These are phyloP conservation scores for Cyphellophora europaea DNA, from an alignment of 2,329 filamentous ascomycete genomes.

Conservation along the genomic window DNA sequence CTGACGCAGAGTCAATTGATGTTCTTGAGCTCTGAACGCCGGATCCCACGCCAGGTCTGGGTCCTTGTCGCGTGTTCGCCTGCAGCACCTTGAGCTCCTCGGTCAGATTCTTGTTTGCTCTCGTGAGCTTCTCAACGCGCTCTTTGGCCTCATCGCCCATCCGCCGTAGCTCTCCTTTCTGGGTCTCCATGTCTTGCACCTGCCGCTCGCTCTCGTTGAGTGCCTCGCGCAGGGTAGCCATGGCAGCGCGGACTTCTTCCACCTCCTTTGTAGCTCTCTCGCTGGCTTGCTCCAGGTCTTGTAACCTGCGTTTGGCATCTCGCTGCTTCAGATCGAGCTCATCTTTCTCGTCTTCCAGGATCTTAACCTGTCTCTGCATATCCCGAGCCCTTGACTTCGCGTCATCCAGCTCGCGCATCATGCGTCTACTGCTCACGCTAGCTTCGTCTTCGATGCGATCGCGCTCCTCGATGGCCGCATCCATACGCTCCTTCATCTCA, in stretches of 20 bases:
- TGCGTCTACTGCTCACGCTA: conserved; percentile 63
- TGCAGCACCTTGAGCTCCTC: conserved; percentile 48
- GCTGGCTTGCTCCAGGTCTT: conserved; percentile 65
- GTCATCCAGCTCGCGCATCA: conserved; percentile 78
- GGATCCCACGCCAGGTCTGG: conserved; percentile 28
- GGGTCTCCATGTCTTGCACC: conserved; percentile 71
- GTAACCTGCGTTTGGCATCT: conserved; percentile 63
- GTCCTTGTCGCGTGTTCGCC: conserved; percentile 19
- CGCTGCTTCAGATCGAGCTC: conserved; percentile 65
- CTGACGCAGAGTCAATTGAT: conserved; percentile 44
- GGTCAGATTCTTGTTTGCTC: conserved; percentile 51
- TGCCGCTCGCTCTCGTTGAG: conserved; percentile 83
- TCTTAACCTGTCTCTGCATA: conserved; percentile 66
- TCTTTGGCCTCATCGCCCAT: conserved; percentile 68
- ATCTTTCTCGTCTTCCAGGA: conserved; percentile 64
- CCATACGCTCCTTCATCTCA: conserved; percentile 82
- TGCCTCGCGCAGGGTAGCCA: conserved; percentile 66
- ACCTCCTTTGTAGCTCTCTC: conserved; percentile 63
- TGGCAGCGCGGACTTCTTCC: conserved; percentile 64
- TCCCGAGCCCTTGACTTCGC: conserved; percentile 70
- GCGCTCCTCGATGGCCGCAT: conserved; percentile 84
- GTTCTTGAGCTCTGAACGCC: conserved; percentile 46
- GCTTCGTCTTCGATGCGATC: conserved; percentile 89
- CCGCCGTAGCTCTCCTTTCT: conserved; percentile 64
- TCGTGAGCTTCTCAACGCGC: conserved; percentile 69